phyloP scores from a whole-genome alignment of 2,329 filamentous ascomycete genomes.

The Myotisia sp. region DNA sequence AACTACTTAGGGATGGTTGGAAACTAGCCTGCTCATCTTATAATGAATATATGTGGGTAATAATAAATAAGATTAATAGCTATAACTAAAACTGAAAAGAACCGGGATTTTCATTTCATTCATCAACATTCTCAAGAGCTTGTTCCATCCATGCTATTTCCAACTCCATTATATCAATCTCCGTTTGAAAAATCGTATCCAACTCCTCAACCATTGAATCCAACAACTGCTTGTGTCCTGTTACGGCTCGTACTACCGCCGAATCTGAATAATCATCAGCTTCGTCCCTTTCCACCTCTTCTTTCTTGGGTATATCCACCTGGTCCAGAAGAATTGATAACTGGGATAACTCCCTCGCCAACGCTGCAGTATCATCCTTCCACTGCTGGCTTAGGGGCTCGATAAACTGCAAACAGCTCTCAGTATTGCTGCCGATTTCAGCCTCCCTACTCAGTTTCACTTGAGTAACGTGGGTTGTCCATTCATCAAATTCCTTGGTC shows the following conservation, averaged over 20 bases:
- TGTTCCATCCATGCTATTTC: slow-evolving; percentile 23
- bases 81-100: too few relatives aligned
- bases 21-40: too few relatives aligned
- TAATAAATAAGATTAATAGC: too few relatives aligned
- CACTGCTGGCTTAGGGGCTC: slow-evolving; percentile 22
- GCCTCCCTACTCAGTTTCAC: slow-evolving; percentile 8
- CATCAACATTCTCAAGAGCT: slow-evolving; percentile 15
- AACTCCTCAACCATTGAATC: slow-evolving; percentile 26
- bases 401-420: slow-evolving; percentile 19
- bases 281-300: slow-evolving; percentile 15
- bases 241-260: slow-evolving; percentile 20
- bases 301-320: slow-evolving; percentile 23
- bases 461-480: slow-evolving; percentile 20
- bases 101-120: too few relatives aligned
- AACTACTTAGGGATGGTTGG: too few relatives aligned
- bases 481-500: slow-evolving; percentile 23
- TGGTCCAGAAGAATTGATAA: slow-evolving; percentile 23
- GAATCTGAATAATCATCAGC: slow-evolving; percentile 14
- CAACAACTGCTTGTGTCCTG: slow-evolving; percentile 19
- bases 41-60: too few relatives aligned
- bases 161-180: slow-evolving; percentile 21
- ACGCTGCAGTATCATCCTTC: slow-evolving; percentile 21
- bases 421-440: slow-evolving; percentile 1
- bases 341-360: slow-evolving; percentile 23
- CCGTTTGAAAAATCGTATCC: slow-evolving; percentile 22